phyloP scores from a whole-genome alignment of 2,329 filamentous ascomycete species.

The Trichoderma hamatum region DNA sequence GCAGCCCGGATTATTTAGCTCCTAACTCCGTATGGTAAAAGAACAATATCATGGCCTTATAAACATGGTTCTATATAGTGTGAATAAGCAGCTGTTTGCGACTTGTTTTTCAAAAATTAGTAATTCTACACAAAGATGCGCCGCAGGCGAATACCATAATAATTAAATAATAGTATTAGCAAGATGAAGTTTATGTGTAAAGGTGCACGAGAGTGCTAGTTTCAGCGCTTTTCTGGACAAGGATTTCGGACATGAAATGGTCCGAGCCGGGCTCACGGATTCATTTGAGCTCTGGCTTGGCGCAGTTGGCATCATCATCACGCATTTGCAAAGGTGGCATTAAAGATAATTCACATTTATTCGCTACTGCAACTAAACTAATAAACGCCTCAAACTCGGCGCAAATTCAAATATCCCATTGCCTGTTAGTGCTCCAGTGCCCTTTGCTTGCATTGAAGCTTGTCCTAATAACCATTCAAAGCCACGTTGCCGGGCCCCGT shows the following conservation, averaged over 20 bases:
- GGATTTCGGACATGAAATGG: slow-evolving; percentile 4
- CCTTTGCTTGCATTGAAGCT: not conserved
- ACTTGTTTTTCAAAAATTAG: not conserved
- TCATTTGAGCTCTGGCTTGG: not conserved
- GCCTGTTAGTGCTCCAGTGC: not conserved
- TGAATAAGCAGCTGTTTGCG: not conserved
- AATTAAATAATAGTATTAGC: not conserved
- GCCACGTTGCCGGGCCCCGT: slow-evolving; percentile 5
- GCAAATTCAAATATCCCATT: not conserved
- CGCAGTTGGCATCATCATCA: not conserved
- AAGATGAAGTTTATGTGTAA: not conserved
- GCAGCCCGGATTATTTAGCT: slow-evolving; percentile 1
- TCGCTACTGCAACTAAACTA: not conserved
- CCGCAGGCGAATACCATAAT: not conserved
- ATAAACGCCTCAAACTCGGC: not conserved
- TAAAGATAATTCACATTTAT: not conserved
- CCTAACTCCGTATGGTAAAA: slow-evolving; percentile 10
- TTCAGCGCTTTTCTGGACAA: not conserved
- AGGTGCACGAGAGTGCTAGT: not conserved
- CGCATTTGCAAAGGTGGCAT: not conserved
- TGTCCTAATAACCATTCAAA: not conserved
- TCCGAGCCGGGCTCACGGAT: slow-evolving; percentile 1
- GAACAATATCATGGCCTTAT: not conserved
- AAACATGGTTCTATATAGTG: not conserved
- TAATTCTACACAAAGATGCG: not conserved